phyloP scores from a whole-genome alignment of 306 rosid genomes.

The Inga oerstediana region DNA sequence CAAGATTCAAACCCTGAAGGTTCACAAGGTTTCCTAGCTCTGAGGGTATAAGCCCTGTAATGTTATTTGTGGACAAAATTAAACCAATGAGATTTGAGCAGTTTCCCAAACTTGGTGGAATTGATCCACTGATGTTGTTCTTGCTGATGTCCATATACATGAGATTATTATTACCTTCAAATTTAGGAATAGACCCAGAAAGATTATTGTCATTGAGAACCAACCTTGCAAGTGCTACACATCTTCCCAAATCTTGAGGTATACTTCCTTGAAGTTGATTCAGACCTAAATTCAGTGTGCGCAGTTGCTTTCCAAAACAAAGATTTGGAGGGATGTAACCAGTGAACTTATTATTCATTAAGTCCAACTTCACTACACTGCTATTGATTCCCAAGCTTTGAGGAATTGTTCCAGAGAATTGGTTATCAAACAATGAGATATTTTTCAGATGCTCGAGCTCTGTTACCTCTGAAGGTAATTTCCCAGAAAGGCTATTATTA shows the following conservation, averaged over 20 bases:
- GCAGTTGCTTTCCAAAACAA: conserved; percentile 63
- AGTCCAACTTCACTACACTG: conserved; percentile 62
- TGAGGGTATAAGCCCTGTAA: conserved; percentile 58
- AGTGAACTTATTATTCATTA: conserved; percentile 58
- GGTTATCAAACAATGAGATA: conserved; percentile 65
- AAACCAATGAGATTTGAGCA: conserved; percentile 54
- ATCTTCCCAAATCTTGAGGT: conserved; percentile 67
- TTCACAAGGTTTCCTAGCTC: conserved; percentile 67
- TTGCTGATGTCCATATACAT: conserved; percentile 49
- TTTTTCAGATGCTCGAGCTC: conserved; percentile 66
- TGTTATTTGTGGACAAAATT: conserved; percentile 53
- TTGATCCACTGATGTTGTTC: conserved; percentile 55
- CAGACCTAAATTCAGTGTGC: conserved; percentile 49
- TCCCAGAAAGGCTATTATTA: conserved; percentile 22
- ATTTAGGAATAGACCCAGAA: conserved; percentile 64
- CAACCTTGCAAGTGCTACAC: conserved; percentile 68
- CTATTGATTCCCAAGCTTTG: conserved; percentile 70
- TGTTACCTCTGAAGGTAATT: conserved; percentile 65
- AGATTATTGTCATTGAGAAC: conserved; percentile 54
- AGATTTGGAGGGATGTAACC: conserved; percentile 76
- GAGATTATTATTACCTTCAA: conserved; percentile 43
- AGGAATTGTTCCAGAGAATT: conserved; percentile 77
- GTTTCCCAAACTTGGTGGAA: conserved; percentile 71
- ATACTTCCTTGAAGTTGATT: conserved; percentile 71
- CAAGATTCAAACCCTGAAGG: conserved; percentile 51